Base-by-base conservation (phyloP, 805 yeast species). In the Zygotorulaspora florentina region DNA sequence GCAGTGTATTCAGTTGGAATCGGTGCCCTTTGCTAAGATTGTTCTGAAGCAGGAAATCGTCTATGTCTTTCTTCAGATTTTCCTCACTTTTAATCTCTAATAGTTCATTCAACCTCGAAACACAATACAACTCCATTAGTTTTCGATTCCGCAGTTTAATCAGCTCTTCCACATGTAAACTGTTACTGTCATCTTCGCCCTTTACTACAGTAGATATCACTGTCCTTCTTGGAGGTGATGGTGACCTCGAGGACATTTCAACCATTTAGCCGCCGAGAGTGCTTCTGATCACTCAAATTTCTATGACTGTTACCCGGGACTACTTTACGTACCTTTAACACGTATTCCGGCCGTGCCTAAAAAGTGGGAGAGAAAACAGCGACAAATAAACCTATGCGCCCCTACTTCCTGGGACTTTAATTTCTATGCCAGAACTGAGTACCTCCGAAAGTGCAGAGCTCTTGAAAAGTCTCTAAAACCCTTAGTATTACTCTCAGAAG, bases 61-160 rank as follows among this genome's bases (percentile, higher is more conserved):
- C 45, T 69, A 64, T 39, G 62, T 71, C 55, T 65, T 71, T 68
- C 46, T 59, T 59, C 43, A 50, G 68, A 56, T 70, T 40, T 55
- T 70, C 48, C 57, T 70, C 47, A 72, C 71, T 52, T 58, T 67
- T 39, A 69, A 80, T 53, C 4, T 62, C 56, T 38, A 70, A 46
- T 45, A 76, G 59, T 46, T 71, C 67, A 15, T 81, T 78, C 42
- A 78, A 62, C 48, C 78, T 62, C 9, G 85, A 70, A 11, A 83
- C 74, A 51, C 81, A 76, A 57, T 79, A 83, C 13, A 83, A 65
- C 60, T 82, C 85, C 1, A 83, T 72, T 18, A 83, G 67, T 56
- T 79, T 79, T 23, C 81, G 67, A 54, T 79, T 79, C 40, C 88
- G 68, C 37, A 69, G 68, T 48, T 71, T 68, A 10, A 78, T 66